Base-by-base conservation (phyloP, 2,329 filamentous ascomycete species). In the Fusarium phyllophilum region DNA sequence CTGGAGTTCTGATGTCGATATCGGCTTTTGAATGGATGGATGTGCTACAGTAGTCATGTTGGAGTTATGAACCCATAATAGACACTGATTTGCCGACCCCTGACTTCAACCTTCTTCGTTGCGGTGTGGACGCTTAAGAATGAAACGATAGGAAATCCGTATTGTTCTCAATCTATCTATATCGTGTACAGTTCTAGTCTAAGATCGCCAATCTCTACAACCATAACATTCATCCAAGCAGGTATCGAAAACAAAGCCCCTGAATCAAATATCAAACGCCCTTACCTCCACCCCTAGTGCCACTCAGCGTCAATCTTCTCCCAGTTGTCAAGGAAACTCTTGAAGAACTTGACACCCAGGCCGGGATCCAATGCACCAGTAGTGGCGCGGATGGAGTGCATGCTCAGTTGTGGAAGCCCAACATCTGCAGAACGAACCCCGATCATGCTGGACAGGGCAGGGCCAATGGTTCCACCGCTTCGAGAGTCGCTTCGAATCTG, bases 401-500 rank as follows among this genome's bases (percentile, higher is more conserved):
- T 98, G 79, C 93, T 96, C 77, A 98, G 84, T 84, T 98, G 96
- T 10, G 95, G 92, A 78, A 98, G 92, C 20, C 96, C 96, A 2
- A 94, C 94, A 81, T 98, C 96, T 55, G 96, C 93, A 0, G 94
- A 90, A 58, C 94, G 86, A 67, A 97, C 91, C 36, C 96, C 96
- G 83, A 96, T 93, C 34, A 89, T 89, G 34, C 92, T 90, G 75
- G 91, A 94, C 41, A 97, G 87, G 89, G 95, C 95, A 1, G 96
- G 96, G 0, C 96, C 96, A n/a, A 98, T 95, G 1, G 96, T 99
- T 22, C 96, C 96, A 36, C 96, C 96, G 79, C 91, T 94, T 62
- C 96, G 87, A 15, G 89, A 92, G 83, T 98, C 96, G 81, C 98
- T 99, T 65, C 96, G 87, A 81, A 98, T 98, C 87, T 97, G 95